Evolutionary conservation across 176 grass and related monocot species (phyloP), one percentile per base, ranked within the genome.

Genomic region (Avena insularis): DNA sequence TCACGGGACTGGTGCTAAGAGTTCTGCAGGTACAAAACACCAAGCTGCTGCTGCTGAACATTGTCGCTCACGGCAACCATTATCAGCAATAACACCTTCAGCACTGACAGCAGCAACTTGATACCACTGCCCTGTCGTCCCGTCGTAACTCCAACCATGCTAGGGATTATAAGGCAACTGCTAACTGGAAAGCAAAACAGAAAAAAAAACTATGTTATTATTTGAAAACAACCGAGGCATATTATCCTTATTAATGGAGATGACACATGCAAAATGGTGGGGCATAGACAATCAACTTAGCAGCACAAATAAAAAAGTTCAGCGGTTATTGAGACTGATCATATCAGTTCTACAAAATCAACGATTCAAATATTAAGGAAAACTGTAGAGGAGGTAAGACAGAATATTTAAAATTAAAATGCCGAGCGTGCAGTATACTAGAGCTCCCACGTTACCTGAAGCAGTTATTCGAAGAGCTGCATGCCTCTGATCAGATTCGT

Each of bases 401-500:
- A 57, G 49, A 11, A 75, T 20, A 50, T 57, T 79, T 56, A 56
- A 56, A 56, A 19, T 19, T 9, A 57, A 38, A 77, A 83, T 19
- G 45, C 12, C 15, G 15, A 80, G 80, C 12, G 80, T 58, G 20
- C 50, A 48, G 21, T 76, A 43, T 87, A n/a, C n/a, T n/a, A 66
- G 20, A 43, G 17, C 31, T 92, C 77, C 38, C 20, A 84, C 55
- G 78, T 90, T 97, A 99, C 94, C 97, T 96, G 97, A 97, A 82
- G 92, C 80, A 83, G 90, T 89, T 87, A 99, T 92, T 93, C 91
- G 90, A 88, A 99, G 82, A 79, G 92, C 94, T 5, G 94, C 97
- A 82, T 99, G 97, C 79, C 97, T 89, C 85, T 96, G 94, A 71
- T 99, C 97, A 17, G 97, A 99, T 91, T 99, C 97, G 89, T 91